These are phyloP conservation scores for Primulina huaijiensis DNA, from an alignment of 257 asterid species.

Conservation along the genomic window DNA sequence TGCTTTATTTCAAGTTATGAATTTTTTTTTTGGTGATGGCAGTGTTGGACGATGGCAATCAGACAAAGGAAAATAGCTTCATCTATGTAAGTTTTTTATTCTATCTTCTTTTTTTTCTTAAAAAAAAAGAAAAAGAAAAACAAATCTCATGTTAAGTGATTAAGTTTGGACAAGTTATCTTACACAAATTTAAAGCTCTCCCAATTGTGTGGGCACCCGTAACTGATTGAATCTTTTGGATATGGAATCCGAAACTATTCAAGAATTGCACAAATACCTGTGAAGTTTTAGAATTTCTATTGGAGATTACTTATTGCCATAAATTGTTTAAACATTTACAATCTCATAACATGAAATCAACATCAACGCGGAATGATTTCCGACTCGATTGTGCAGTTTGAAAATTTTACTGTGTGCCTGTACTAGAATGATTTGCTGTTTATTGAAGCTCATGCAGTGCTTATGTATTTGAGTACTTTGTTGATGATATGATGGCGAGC, in stretches of 20 bases:
- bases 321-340: background rate
- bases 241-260: background rate
- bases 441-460: conserved; percentile 15
- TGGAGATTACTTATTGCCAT: background rate
- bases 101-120: conserved; percentile 11
- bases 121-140: no score
- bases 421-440: conserved; percentile 17
- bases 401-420: background rate
- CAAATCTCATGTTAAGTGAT: background rate
- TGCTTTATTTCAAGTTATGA: conserved; percentile 11
- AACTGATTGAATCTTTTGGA: conserved; percentile 5
- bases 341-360: conserved; percentile 1
- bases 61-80: conserved; percentile 84
- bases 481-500: conserved; percentile 1
- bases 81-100: conserved; percentile 66
- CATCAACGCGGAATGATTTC: background rate
- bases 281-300: conserved; percentile 10
- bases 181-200: no score
- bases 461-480: conserved; percentile 13
- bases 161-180: no score
- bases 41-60: conserved; percentile 89
- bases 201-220: no score
- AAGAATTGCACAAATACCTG: background rate
- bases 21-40: conserved; percentile 32
- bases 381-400: background rate